Percentiles rank a stretch among this genome's conserved stretches.
phyloP scores from a whole-genome alignment of 805 yeast genomes.

The Candida caryicola region DNA sequence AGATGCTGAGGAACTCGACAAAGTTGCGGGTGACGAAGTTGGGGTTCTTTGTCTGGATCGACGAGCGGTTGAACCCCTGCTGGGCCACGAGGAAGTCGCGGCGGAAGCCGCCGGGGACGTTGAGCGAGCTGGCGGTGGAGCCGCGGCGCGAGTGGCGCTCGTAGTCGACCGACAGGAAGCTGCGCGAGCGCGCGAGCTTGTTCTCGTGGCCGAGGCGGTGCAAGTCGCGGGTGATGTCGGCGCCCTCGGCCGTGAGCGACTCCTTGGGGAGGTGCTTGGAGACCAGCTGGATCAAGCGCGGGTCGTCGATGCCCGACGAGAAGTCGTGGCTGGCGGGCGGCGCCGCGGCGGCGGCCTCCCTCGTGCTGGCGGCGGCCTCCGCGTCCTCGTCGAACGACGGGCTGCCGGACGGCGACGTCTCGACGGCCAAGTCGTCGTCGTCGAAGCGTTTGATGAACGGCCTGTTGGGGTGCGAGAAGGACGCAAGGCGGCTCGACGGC shows the following conservation, averaged over 20 bases:
- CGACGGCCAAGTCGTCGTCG: conserved; percentile 5
- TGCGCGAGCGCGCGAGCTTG: conserved; percentile 11
- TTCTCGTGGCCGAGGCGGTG: conserved; percentile 22
- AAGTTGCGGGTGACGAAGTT: conserved; percentile 67
- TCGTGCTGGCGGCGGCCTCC: neutral
- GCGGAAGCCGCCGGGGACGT: conserved; percentile 82
- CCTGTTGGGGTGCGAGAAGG: conserved; percentile 16
- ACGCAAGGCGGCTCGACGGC: conserved; percentile 15
- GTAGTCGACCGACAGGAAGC: conserved; percentile 25
- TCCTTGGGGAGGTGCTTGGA: conserved; percentile 36
- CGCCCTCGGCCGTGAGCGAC: conserved; percentile 44
- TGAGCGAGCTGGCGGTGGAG: conserved; percentile 63
- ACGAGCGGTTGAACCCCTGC: conserved; percentile 11
- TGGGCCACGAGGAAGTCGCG: conserved; percentile 54
- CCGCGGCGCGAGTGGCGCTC: conserved; percentile 43
- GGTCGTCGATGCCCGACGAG: conserved; percentile 27
- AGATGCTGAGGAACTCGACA: conserved; percentile 70
- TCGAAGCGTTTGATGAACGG: conserved; percentile 9
- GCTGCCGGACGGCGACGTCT: conserved; percentile 1
- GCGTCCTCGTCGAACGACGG: neutral
- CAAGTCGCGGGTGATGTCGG: conserved; percentile 51
- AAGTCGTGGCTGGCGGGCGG: conserved; percentile 10
- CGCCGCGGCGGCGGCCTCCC: neutral
- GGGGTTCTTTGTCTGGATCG: conserved; percentile 27
- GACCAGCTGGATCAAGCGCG: conserved; percentile 29